Percentiles rank a stretch among this genome's conserved stretches.
phyloP scores from a whole-genome alignment of 768 basidiomycete genomes.

The Hebeloma cylindrosporum region DNA sequence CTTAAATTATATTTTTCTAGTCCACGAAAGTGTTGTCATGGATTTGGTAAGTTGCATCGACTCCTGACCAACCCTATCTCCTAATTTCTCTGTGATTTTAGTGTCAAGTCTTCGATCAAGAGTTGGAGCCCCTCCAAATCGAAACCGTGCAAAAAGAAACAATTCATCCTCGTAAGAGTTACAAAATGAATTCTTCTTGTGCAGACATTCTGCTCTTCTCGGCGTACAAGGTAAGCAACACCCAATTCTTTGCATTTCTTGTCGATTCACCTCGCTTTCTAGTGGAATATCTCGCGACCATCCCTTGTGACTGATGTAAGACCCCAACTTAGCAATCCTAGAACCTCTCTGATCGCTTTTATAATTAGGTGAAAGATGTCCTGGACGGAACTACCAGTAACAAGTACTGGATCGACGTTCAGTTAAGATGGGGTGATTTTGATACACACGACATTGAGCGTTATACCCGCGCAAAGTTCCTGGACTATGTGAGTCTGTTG shows the following conservation, averaged over 20 bases:
- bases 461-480: slow-evolving; percentile 97
- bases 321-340: slow-evolving; percentile 5
- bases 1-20: slow-evolving; percentile 34
- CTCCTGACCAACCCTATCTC: neutral
- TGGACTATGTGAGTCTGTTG: slow-evolving; percentile 78
- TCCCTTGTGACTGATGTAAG: slow-evolving; percentile 91
- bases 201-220: slow-evolving; percentile 98
- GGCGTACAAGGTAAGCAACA: slow-evolving; percentile 65
- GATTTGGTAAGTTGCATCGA: slow-evolving; percentile 55
- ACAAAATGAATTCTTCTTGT: slow-evolving; percentile 99
- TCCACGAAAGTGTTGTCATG: slow-evolving; percentile 92
- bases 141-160: slow-evolving; percentile 99
- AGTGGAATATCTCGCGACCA: slow-evolving; percentile 98
- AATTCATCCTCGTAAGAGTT: slow-evolving; percentile 98
- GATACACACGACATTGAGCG: slow-evolving; percentile 99
- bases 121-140: slow-evolving; percentile 95
- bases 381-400: slow-evolving; percentile 97
- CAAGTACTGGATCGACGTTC: slow-evolving; percentile 98
- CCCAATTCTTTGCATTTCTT: neutral
- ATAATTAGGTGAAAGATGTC: slow-evolving; percentile 89
- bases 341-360: neutral
- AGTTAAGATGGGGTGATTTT: slow-evolving; percentile 96
- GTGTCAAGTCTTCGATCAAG: slow-evolving; percentile 99
- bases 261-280: slow-evolving; percentile 17
- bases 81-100: slow-evolving; percentile 23